Evolutionary conservation across 2,329 filamentous ascomycete genomes (phyloP), one percentile per base, ranked within the genome.

Genomic region (Davidsoniella eucalypti): DNA sequence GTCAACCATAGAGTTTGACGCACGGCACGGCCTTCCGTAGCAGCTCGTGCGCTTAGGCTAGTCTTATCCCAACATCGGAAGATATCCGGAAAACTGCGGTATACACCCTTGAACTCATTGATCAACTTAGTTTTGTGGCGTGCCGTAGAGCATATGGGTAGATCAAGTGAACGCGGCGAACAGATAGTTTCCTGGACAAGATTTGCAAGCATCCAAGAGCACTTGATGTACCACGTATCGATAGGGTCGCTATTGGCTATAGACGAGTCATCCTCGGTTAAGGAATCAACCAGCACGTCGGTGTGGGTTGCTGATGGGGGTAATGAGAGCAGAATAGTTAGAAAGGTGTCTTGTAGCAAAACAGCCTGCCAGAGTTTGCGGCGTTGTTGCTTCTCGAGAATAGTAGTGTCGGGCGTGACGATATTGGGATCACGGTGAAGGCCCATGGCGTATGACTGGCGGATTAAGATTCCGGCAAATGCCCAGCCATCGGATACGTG

Each of bases 361-460:
- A 88, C 82, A 2, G 84, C 84, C 62, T 88, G 84, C 84, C 84
- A 90, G 2, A 88, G 70, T 60, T 87, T 88, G 46, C 83, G 73
- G 21, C 84, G 73, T 58, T 85, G 78, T 59, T 88, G 83, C 61
- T 87, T 88, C 56, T 88, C 83, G 52, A 83, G 81, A 1, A 71
- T 67, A 3, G 70, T 77, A 1, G 81, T 80, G 37, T 78, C 69
- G 0, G 83, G 82, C 0, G 75, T 75, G 18, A 80, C 80, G 53
- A 85, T 78, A 52, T 87, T 84, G 0, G 84, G 84, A 58, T 88
- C 83, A 14, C 84, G 77, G 60, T 90, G 83, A 10, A 90, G 63
- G 0, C 84, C 82, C 79, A 90, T 84, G 21, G 84, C 84, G 58
- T 87, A 88, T 0, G 84, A 78, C 63, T 90, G 84, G 23, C 84